Conservation (phyloP, 2,329 filamentous ascomycete species). For the Paradendryphiella salina region DNA sequence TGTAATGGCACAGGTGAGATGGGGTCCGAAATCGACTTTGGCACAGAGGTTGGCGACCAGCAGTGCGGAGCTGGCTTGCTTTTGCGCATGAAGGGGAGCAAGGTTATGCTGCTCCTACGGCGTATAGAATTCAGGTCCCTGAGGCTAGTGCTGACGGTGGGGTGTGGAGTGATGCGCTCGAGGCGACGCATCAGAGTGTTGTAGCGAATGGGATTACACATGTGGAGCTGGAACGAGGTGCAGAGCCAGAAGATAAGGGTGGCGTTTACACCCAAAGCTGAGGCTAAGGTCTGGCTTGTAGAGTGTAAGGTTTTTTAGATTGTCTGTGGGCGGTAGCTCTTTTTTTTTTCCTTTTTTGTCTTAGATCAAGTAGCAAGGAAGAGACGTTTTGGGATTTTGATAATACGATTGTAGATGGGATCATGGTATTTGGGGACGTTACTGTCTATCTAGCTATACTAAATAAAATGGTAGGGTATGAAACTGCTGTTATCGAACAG, state of each 20-base stretch:
- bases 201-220: constrained; percentile 48
- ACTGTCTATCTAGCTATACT: no score
- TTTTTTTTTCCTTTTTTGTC: background rate
- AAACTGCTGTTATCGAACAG: no score
- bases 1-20: constrained; percentile 30
- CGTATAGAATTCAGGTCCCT: constrained; percentile 38
- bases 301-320: constrained; percentile 46
- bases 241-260: constrained; percentile 37
- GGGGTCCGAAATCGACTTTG: constrained; percentile 49
- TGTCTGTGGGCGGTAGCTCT: background rate
- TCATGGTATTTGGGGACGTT: background rate
- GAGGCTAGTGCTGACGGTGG: constrained; percentile 9
- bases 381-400: no score
- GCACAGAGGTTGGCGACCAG: constrained; percentile 27
- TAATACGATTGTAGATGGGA: no score
- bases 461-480: no score
- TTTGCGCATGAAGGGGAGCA: constrained; percentile 37
- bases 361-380: no score
- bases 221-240: constrained; percentile 32
- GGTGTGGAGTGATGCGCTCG: constrained; percentile 37
- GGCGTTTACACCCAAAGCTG: constrained; percentile 39
- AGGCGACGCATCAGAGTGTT: constrained; percentile 21
- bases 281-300: constrained; percentile 41
- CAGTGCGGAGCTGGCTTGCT: constrained; percentile 47
- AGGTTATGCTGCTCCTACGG: constrained; percentile 35